Evolutionary conservation across 306 rosid genomes (phyloP), one percentile per base, ranked within the genome.

Genomic region (Vigna trinervia): DNA sequence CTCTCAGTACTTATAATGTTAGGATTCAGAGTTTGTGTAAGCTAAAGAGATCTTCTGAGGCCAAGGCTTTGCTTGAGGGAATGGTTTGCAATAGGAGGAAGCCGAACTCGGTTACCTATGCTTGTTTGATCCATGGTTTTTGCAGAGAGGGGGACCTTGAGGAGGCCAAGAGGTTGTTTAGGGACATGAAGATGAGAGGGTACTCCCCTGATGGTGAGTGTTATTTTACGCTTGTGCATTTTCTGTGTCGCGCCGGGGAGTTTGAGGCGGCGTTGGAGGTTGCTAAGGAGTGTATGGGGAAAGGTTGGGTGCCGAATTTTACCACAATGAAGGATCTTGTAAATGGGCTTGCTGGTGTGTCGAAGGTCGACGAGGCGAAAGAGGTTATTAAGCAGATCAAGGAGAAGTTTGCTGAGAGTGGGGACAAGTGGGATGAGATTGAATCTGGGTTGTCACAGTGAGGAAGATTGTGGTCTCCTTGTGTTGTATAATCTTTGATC

Each of bases 11-110:
- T 4, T 90, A 90, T n/a, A 94, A 94, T 60, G 81, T 84, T 76
- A 90, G 96, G 87, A 90, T 94, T 69, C 79, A 41, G 51, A 78
- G 97, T 71, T 74, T 94, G 81, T 94, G 98, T 50, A 94, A 89
- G 79, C 62, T 89, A 88, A 92, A 79, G 82, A 88, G 69, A 72
- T 81, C 95, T 3, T 5, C 34, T 8, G 96, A 94, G 80, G 98
- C 93, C 0, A 89, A 84, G 80, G 93, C 92, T 1, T 74, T 94
- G 87, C 43, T 90, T 2, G 85, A 85, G 13, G 95, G 87, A 66
- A 89, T 94, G 96, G 30, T 86, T 23, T 65, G 76, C 17, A 57
- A 82, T 26, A 86, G 92, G 12, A 87, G 73, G 61, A 92, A 88
- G 86, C 91, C 94, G 4, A 88, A 92, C 83, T 64, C 87, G 0